Base-by-base conservation (phyloP, 2,329 filamentous ascomycete species). In the Stachybotrys chlorohalonatus region DNA sequence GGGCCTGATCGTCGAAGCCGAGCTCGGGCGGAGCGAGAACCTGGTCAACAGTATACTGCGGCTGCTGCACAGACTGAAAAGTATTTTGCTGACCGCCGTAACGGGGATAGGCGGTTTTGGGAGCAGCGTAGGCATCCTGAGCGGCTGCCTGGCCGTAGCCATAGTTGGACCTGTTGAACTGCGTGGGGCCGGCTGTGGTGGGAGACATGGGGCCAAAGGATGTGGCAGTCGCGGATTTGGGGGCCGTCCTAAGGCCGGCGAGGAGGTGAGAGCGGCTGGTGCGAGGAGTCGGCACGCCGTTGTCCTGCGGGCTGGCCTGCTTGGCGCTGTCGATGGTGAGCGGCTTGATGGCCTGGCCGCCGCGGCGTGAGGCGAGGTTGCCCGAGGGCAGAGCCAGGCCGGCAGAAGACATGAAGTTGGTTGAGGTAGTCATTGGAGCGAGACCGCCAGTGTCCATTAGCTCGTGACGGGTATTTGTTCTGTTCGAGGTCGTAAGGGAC, bases 341-440 rank as follows among this genome's bases (percentile, higher is more conserved):
- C 62, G 91, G 90, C 78, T 96, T 96, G 74, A 96, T 87, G 69
- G 89, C 87, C 66, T 89, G 84, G 61, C 90, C 89, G 67, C 95
- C 90, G 61, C 94, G 87, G 64, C 81, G 80, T 31, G 92, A 93
- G 59, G 90, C 90, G 68, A 96, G 88, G 66, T 91, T 89, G 61
- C 87, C 84, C 58, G 83, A 79, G 53, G 91, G 87, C 75, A 90
- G 84, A 67, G 85, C 84, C 64, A 96, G 79, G 64, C 84, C 86
- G 72, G 82, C 82, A 68, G 82, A 78, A 71, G 87, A 79, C 70
- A 81, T 76, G 72, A 89, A 89, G 73, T 86, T 82, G 79, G 86
- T 89, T 80, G 90, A 93, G 78, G 90, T 89, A 78, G 90, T 89
- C 93, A 97, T 97, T 83, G 95, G 91, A 94, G 91, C 87, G 80